These are phyloP conservation scores for Aureobasidium sp. DNA, from an alignment of 2,329 filamentous ascomycete species.

Conservation along the genomic window DNA sequence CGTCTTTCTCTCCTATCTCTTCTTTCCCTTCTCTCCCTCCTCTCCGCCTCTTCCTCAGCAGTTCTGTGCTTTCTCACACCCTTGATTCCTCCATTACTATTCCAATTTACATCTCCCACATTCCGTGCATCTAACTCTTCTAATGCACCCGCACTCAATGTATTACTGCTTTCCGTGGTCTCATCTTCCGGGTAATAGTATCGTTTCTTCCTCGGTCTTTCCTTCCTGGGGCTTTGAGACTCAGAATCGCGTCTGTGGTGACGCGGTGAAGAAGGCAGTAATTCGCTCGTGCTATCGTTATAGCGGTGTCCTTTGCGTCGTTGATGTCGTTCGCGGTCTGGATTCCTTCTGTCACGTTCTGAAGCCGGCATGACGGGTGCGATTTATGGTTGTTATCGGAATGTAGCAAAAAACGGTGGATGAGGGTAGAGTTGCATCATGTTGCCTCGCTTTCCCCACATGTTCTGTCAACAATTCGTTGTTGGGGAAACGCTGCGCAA, in stretches of 20 bases:
- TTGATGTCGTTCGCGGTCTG: conserved; percentile 14
- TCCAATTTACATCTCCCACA: conserved; percentile 8
- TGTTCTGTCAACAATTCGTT: conserved; percentile 1
- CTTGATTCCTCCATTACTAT: conserved; percentile 3
- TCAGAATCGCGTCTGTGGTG: not conserved
- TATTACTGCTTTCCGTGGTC: conserved; percentile 16
- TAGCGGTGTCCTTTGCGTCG: conserved; percentile 26
- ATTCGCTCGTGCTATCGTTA: conserved; percentile 25
- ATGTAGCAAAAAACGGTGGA: not conserved
- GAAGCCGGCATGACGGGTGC: not conserved
- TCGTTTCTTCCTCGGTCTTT: not conserved
- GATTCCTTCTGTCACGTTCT: conserved; percentile 14
- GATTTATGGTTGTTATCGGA: not conserved
- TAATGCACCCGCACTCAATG: conserved; percentile 49
- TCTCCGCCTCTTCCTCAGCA: conserved; percentile 7
- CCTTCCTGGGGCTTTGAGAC: not conserved
- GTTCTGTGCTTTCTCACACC: not conserved
- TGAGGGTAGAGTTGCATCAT: not conserved
- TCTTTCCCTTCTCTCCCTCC: conserved; percentile 7
- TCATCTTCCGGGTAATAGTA: not conserved
- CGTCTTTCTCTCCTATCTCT: conserved; percentile 28
- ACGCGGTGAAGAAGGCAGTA: not conserved
- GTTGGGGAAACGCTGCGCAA: not conserved
- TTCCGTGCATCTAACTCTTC: conserved; percentile 51
- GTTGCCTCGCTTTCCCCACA: not conserved